Base-by-base conservation (phyloP, 169 alveolate genomes). In the Plasmodium coatneyi region DNA sequence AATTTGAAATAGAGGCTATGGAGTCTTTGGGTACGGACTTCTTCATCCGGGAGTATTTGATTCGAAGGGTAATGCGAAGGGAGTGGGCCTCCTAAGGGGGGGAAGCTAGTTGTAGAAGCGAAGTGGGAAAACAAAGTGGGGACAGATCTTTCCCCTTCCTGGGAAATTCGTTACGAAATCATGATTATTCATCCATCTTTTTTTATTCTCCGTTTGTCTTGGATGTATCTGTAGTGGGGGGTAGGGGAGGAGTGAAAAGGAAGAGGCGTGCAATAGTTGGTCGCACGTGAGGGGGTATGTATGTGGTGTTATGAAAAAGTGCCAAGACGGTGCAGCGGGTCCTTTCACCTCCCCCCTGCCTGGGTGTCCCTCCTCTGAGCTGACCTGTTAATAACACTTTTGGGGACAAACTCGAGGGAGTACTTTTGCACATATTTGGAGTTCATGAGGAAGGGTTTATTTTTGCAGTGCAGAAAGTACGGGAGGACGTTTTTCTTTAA, bases 1-100 rank as follows among this genome's bases (percentile, higher is more conserved):
- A 95, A 34, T 72, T 92, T 60, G 96, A 95, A 79, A 95, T 92
- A 0, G 96, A 95, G 80, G 96, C 96, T 16, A 43, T 95, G 32
- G 93, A 81, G 39, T 79, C 80, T 83, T 39, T 41, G 46, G 96
- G 95, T 0, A 91, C 79, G 87, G 89, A 72, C 5, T 79, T 92
- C 10, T 86, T 81, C 25, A 60, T 94, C 54, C 41, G 36, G n/a
- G 60, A 82, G 32, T 81, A 94, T 54, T 49, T 94, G 41, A 79
- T 74, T n/a, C 1, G 56, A 30, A 84, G 80, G 79, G 79, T 84
- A 14, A 36, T 84, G 52, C 49, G 92, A 32, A 49, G 79, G 43
- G 70, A 84, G 41, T 84, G 92, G 92, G 60, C 60, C 34, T 14
- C 43, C 46, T 84, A 39, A 84, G 60, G 34, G 9, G 79, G 36